Evolutionary conservation across 2,329 filamentous ascomycete species (phyloP).

Genomic region (Fusarium sororula): DNA sequence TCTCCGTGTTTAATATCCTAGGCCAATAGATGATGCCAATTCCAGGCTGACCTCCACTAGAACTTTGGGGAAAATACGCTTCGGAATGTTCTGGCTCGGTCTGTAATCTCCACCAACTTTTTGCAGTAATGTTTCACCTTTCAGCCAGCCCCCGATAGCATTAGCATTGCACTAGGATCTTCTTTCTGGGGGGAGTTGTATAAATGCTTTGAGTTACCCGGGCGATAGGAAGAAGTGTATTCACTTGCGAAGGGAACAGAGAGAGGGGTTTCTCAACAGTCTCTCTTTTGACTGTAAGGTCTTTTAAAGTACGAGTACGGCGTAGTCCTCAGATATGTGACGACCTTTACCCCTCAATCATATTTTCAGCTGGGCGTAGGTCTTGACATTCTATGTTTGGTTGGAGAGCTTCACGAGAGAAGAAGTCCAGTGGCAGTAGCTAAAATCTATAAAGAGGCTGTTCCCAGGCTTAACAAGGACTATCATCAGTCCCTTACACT

Average conservation of each 20-base stretch:
- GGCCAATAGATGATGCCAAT: neutral
- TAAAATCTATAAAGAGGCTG: no score
- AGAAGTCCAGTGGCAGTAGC: no score
- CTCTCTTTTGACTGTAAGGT: neutral
- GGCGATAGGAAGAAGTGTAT: neutral
- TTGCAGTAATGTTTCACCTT: neutral
- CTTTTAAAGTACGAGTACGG: accelerated
- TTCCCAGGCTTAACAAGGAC: accelerated
- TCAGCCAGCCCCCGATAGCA: neutral
- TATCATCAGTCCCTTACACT: accelerated
- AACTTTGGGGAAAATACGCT: accelerated
- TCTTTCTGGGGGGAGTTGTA: accelerated
- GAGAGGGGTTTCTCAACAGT: neutral
- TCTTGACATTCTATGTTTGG: no score
- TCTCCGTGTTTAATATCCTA: accelerated
- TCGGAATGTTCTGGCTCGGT: neutral
- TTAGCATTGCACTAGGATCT: neutral
- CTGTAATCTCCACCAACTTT: neutral
- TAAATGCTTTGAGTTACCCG: neutral
- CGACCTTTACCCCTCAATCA: neutral
- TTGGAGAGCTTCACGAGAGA: no score
- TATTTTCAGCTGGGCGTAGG: neutral
- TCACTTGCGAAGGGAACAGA: neutral
- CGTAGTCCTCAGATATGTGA: neutral
- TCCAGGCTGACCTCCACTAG: accelerated